Evolutionary conservation across 768 basidiomycete genomes (phyloP).

Genomic region (Lactarius hatsudake): DNA sequence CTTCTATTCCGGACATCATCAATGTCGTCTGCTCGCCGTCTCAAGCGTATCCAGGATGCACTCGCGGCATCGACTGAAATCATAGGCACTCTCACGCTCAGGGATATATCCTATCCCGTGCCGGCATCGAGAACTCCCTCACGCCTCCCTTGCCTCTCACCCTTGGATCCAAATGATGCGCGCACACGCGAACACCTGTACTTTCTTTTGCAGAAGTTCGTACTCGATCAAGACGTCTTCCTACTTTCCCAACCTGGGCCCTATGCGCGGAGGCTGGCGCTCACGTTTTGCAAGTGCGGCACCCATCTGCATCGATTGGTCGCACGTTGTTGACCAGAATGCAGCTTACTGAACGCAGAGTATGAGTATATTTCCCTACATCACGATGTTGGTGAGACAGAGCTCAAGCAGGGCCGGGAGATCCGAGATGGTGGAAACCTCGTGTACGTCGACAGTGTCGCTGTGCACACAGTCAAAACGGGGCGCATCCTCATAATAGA

Average conservation of each 20-base stretch:
- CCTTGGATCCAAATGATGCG: conserved; percentile 51
- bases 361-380: conserved; percentile 68
- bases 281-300: conserved; percentile 59
- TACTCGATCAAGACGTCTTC: conserved; percentile 67
- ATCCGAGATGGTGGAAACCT: conserved; percentile 59
- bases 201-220: conserved; percentile 65
- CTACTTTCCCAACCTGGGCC: conserved; percentile 65
- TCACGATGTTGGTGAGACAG: conserved; percentile 68
- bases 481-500: conserved; percentile 64
- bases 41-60: conserved; percentile 47
- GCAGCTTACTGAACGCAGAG: conserved; percentile 59
- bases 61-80: conserved; percentile 41
- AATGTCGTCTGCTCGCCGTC: conserved; percentile 37
- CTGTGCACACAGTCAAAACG: conserved; percentile 62
- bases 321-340: conserved; percentile 1
- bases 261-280: conserved; percentile 57
- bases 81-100: conserved; percentile 56
- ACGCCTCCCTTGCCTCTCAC: conserved; percentile 44
- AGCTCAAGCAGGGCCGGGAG: conserved; percentile 68
- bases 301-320: neutral
- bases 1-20: neutral
- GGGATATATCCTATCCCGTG: conserved; percentile 55
- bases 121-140: conserved; percentile 47
- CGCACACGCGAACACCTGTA: conserved; percentile 57
- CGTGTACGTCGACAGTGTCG: conserved; percentile 65